phyloP scores from a whole-genome alignment of 345 rosid genomes.

The Citrus trifoliata region DNA sequence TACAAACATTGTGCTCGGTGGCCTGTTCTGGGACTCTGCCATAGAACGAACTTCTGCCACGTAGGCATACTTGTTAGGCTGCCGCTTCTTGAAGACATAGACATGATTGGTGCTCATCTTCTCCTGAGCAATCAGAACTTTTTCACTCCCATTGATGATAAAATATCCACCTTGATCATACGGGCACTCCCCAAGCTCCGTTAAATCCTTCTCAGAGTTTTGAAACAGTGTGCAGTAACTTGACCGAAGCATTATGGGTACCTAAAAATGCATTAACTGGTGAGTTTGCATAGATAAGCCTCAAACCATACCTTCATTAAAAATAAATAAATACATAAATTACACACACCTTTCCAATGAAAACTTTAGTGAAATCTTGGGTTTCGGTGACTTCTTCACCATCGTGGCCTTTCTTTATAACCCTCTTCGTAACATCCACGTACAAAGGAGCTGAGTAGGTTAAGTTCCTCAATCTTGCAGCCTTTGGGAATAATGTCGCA shows the following conservation, averaged over 20 bases:
- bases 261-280: conserved; percentile 34
- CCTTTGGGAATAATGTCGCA: conserved; percentile 94
- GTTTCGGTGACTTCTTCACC: conserved; percentile 97
- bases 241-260: conserved; percentile 98
- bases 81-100: conserved; percentile 95
- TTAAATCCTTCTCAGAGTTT: conserved; percentile 96
- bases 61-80: conserved; percentile 88
- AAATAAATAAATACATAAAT: neutral
- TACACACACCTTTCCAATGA: conserved; percentile 79
- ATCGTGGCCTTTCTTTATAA: conserved; percentile 94
- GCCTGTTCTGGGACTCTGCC: conserved; percentile 95
- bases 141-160: conserved; percentile 97
- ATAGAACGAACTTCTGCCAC: conserved; percentile 96
- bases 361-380: conserved; percentile 90
- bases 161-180: conserved; percentile 99
- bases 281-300: neutral
- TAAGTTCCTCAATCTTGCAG: conserved; percentile 94
- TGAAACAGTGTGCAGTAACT: conserved; percentile 82
- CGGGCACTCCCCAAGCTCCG: conserved; percentile 98
- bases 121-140: conserved; percentile 97
- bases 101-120: conserved; percentile 99
- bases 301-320: neutral
- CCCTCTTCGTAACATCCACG: conserved; percentile 90
- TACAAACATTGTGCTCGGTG: conserved; percentile 98
- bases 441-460: conserved; percentile 95